Evolutionary conservation across 202 grass and related monocot species (phyloP).

Genomic region (Panicum virgatum): DNA sequence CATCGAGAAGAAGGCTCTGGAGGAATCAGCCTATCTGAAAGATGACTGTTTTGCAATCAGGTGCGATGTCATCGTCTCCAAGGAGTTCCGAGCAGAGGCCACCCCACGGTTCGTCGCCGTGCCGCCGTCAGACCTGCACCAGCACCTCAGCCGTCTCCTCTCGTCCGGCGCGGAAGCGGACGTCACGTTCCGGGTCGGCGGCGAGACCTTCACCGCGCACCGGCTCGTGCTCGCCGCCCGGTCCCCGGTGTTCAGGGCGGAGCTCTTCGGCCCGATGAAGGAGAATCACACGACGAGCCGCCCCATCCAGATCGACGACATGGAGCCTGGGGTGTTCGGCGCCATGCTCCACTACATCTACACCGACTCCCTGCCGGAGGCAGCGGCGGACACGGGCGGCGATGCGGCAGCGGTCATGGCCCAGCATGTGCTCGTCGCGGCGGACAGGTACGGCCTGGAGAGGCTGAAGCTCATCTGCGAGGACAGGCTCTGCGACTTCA

Average conservation of each 20-base stretch:
- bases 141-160: not conserved
- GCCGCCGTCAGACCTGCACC: not conserved
- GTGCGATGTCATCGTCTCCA: not conserved
- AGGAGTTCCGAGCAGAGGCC: not conserved
- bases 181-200: not conserved
- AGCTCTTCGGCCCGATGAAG: not conserved
- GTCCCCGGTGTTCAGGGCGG: not conserved
- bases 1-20: not conserved
- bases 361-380: not conserved
- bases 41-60: not conserved
- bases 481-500: not conserved
- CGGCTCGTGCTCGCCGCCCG: not conserved
- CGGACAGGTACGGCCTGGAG: not conserved
- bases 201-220: not conserved
- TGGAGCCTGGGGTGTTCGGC: not conserved
- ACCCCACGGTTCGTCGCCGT: not conserved
- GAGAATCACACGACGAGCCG: not conserved
- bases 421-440: not conserved
- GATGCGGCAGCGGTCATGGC: not conserved
- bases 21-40: not conserved
- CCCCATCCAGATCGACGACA: not conserved
- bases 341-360: not conserved
- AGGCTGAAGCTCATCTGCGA: not conserved
- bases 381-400: not conserved
- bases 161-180: not conserved